Base-by-base conservation (phyloP, 805 yeast species). In the Yarrowia yakushimensis region DNA sequence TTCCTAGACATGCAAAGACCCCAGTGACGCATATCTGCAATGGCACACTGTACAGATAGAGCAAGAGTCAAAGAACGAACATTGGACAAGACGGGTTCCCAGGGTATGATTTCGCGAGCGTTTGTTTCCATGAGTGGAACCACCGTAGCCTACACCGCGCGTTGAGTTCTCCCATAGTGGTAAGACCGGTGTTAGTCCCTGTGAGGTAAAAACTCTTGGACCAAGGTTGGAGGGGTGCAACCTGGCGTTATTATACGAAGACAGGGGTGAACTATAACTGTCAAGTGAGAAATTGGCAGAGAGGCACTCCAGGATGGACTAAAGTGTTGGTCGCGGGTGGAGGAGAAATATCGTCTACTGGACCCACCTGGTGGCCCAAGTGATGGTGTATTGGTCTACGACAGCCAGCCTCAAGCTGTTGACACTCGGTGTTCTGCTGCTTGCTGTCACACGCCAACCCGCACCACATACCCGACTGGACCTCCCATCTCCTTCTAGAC, bases 201-300 rank as follows among this genome's bases (percentile, higher is more conserved):
- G 17, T 45, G 50, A 45, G 50, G 50, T 34, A 45, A 45, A 43
- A 18, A 45, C 52, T 36, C 52, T 36, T 45, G 52, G 17, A 36
- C 30, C 52, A 30, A 45, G 52, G 52, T 45, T 45, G 36, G 25
- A 45, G 52, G 33, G 52, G 52, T 45, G 55, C 28, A 48, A 48
- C 37, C 39, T 48, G 55, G 39, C 39, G 39, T 31, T 20, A 48
- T 31, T 48, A 48, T 48, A 48, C 55, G 55, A 48, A 52, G 33
- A 52, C 59, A 52, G 59, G 59, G 59, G 59, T 18, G 59, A 52
- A 52, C 59, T 25, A 36, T 52, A 52, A 52, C 22, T 31, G 55
- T 34, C 30, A 31, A 8, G 52, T 45, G 52, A 25, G 52, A 45
- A 45, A 45, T 45, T 45, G 52, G 36, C 33, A 5, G 23, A 43